Base-by-base conservation (phyloP, 306 rosid species). In the Ormosia semicastrata region DNA sequence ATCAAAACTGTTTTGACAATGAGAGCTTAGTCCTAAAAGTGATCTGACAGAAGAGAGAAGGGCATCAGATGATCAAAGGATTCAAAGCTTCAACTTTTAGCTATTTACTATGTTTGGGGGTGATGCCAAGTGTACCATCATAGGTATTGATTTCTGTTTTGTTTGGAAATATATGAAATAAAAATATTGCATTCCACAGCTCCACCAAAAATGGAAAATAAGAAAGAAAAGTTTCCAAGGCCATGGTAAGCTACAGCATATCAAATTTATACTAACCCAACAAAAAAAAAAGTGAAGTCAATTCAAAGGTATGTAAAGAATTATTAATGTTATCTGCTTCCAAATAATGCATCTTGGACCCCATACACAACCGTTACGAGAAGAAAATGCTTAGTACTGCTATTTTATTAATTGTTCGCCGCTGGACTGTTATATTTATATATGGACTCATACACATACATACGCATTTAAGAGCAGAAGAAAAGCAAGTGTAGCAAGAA, bases 281-380 rank as follows among this genome's bases (percentile, higher is more conserved):
- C 84, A 59, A 65, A 49, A 68, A 76, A 47, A 73, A 50, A 2
- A 43, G 86, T 67, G 72, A 84, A 75, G 89, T 87, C 91, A 85
- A 81, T 80, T 78, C 78, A 82, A 58, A 81, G 66, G 73, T 70
- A 84, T 63, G 80, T 82, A 77, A 79, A 73, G 68, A 77, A 78
- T 88, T 89, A 71, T 87, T 80, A 71, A 85, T 80, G 81, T 92
- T 87, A 90, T 87, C 94, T 85, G 43, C 32, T 75, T 57, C 36
- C 60, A 85, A 91, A 88, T 84, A 90, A 84, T 88, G 88, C 89
- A 82, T 41, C 54, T 87, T 84, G 88, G 91, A 86, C 84, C 89
- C 89, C 86, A 81, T 79, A 62, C 81, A 81, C 80, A 83, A 62
- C 40, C 36, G 72, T 83, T 73, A 68, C 80, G 67, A 76, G 44